Evolutionary conservation across 805 yeast species (phyloP), one percentile per base, ranked within the genome.

Genomic region (Hanseniaspora thailandica): DNA sequence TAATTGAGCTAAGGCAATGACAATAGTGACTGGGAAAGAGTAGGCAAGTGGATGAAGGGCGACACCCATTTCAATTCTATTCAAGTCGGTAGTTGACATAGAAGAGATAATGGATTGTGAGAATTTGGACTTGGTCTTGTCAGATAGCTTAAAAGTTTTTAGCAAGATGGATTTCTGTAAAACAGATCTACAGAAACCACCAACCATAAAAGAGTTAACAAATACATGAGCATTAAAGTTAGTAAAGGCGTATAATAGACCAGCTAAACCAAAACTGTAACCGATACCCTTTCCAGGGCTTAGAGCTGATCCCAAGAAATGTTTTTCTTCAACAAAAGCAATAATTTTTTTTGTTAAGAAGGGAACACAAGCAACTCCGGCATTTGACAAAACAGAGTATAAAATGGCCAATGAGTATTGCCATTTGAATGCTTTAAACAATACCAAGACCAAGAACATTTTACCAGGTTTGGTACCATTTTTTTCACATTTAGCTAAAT

Each of bases 11-110:
- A 84, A 69, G 31, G 80, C 71, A 55, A 81, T 75, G 10, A 71
- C 73, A 41, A 82, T 61, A 5, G 84, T 76, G 7, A 79, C 61
- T 0, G 85, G 83, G 58, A 80, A 47, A 6, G 57, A 68, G 55
- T 78, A 57, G 15, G 77, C 66, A 60, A 79, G 75, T 3, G 82
- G 80, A 59, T 77, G 77, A 61, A 78, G 79, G 5, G 76, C 77
- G 45, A 77, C 64, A 15, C 86, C 86, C 57, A 81, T 69, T 63
- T 84, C 93, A 50, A 86, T 74, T 59, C 90, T 76, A 15, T 86
- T 76, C 44, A 84, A 71, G 64, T 86, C 95, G 2, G 89, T 80
- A 36, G 89, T 82, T 73, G 86, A 72, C 63, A 85, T 62, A 5
- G 87, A 79, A 13, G 93, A 83, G 55, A 86, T 73, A 52, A 73